phyloP scores from a whole-genome alignment of 2,329 filamentous ascomycete species.

The Davidsoniella virescens region DNA sequence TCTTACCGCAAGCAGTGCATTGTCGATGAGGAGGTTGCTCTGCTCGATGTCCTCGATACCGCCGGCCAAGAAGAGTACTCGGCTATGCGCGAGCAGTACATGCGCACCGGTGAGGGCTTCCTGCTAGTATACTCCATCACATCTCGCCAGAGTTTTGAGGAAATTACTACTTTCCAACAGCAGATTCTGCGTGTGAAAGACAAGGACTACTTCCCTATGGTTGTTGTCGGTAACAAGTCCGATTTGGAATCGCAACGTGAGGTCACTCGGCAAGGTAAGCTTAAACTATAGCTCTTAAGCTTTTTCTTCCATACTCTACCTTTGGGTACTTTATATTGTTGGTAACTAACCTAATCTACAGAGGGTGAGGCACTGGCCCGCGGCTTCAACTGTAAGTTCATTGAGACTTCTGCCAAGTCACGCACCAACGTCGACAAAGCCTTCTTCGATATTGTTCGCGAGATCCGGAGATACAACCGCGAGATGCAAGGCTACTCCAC shows the following conservation, averaged over 20 bases:
- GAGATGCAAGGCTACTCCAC: slow-evolving; percentile 83
- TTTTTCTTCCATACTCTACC: neutral
- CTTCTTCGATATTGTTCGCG: slow-evolving; percentile 95
- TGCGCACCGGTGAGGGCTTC: slow-evolving; percentile 97
- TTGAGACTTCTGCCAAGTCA: slow-evolving; percentile 96
- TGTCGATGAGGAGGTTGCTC: slow-evolving; percentile 93
- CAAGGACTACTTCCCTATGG: slow-evolving; percentile 99
- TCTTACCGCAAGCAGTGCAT: slow-evolving; percentile 99
- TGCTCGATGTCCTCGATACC: slow-evolving; percentile 95
- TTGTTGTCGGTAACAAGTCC: slow-evolving; percentile 98
- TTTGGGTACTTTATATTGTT: neutral
- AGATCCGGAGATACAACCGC: slow-evolving; percentile 96
- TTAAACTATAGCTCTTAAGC: neutral
- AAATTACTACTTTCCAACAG: slow-evolving; percentile 97
- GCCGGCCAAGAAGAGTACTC: slow-evolving; percentile 98
- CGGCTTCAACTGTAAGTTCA: slow-evolving; percentile 92
- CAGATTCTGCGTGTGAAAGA: slow-evolving; percentile 98
- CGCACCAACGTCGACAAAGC: slow-evolving; percentile 96
- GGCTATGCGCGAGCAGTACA: slow-evolving; percentile 98
- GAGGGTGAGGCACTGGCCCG: slow-evolving; percentile 79
- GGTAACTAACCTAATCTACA: slow-evolving; percentile 23
- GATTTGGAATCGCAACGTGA: slow-evolving; percentile 88
- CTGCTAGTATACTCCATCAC: slow-evolving; percentile 97
- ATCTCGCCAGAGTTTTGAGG: slow-evolving; percentile 91
- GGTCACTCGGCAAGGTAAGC: slow-evolving; percentile 76